Evolutionary conservation across 1,284 basidiomycete species (phyloP).

Genomic region (Mycocalia duriaeana): DNA sequence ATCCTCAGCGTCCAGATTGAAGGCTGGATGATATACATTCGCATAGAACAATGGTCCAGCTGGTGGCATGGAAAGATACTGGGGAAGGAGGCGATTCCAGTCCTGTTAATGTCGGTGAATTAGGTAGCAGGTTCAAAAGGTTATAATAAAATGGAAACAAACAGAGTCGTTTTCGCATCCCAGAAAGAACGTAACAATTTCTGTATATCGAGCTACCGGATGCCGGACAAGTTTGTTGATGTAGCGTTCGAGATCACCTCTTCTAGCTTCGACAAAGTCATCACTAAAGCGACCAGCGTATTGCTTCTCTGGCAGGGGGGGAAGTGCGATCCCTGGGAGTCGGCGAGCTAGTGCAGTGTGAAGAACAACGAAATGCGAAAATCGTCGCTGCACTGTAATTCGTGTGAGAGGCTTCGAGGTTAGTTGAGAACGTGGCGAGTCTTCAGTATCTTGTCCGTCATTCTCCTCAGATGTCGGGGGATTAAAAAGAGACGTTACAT

Average conservation of each 20-base stretch:
- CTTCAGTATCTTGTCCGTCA: too few relatives aligned
- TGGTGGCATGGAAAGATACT: slow-evolving; percentile 53
- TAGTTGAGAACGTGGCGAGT: too few relatives aligned
- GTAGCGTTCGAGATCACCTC: slow-evolving; percentile 79
- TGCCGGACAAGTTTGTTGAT: slow-evolving; percentile 69
- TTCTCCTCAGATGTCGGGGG: too few relatives aligned
- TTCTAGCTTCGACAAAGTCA: slow-evolving; percentile 77
- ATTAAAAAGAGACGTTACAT: slow-evolving; percentile 77
- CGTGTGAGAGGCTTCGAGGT: too few relatives aligned
- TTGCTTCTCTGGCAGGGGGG: slow-evolving; percentile 80
- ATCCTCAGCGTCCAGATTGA: slow-evolving; percentile 75
- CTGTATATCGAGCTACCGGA: slow-evolving; percentile 72
- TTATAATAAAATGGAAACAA: too few relatives aligned
- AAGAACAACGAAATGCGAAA: slow-evolving; percentile 79
- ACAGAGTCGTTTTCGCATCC: slow-evolving; percentile 69
- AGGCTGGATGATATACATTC: slow-evolving; percentile 77
- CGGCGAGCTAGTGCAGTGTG: slow-evolving; percentile 63
- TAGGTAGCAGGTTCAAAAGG: neutral
- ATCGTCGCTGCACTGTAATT: slow-evolving; percentile 77
- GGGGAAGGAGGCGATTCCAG: slow-evolving; percentile 63
- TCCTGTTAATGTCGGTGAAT: slow-evolving; percentile 40
- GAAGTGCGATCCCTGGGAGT: slow-evolving; percentile 72
- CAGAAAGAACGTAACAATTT: slow-evolving; percentile 79
- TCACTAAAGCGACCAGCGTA: slow-evolving; percentile 75
- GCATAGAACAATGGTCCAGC: slow-evolving; percentile 73